A percentile compares a stretch with the other conserved stretches of the same genome.
Evolutionary conservation across 176 grass and related monocot genomes (phyloP).

Genomic region (Eragrostis nindensis): DNA sequence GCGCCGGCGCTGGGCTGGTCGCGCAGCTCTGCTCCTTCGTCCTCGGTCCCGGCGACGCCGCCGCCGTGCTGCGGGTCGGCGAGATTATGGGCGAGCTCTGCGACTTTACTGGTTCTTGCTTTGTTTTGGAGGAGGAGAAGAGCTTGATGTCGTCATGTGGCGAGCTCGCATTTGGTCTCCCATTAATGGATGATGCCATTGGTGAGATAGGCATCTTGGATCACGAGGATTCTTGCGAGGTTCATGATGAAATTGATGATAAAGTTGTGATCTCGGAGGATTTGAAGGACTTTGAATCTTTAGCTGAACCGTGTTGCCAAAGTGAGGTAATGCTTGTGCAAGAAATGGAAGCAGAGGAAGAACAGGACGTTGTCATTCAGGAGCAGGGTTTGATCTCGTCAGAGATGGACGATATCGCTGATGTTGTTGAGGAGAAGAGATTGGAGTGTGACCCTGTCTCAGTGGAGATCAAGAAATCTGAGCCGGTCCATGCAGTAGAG

Average conservation of each 20-base stretch:
- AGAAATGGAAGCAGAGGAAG: slow-evolving; percentile 28
- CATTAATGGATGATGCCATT: background rate
- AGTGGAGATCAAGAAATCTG: slow-evolving; percentile 40
- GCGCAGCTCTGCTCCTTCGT: slow-evolving; percentile 61
- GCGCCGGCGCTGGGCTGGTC: slow-evolving; percentile 40
- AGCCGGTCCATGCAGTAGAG: background rate
- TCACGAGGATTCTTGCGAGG: slow-evolving; percentile 1
- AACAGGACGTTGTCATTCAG: slow-evolving; percentile 3
- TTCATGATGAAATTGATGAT: slow-evolving; percentile 41
- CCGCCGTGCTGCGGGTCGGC: slow-evolving; percentile 32
- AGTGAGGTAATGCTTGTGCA: background rate
- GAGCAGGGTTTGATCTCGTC: background rate
- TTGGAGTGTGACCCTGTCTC: slow-evolving; percentile 44
- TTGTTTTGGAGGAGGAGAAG: slow-evolving; percentile 17
- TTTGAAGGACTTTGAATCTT: slow-evolving; percentile 6
- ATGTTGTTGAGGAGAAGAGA: slow-evolving; percentile 38
- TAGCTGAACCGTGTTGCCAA: background rate
- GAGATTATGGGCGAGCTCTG: slow-evolving; percentile 59
- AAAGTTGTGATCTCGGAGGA: slow-evolving; percentile 48
- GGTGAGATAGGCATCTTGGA: background rate
- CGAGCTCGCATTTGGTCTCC: background rate
- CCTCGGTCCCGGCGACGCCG: slow-evolving; percentile 39
- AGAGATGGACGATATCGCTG: background rate
- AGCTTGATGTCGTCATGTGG: background rate
- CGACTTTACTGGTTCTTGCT: slow-evolving; percentile 30